A percentile compares a stretch with the other conserved stretches of the same genome.
Conservation (phyloP, 345 rosid species). For the Populus simonii region DNA sequence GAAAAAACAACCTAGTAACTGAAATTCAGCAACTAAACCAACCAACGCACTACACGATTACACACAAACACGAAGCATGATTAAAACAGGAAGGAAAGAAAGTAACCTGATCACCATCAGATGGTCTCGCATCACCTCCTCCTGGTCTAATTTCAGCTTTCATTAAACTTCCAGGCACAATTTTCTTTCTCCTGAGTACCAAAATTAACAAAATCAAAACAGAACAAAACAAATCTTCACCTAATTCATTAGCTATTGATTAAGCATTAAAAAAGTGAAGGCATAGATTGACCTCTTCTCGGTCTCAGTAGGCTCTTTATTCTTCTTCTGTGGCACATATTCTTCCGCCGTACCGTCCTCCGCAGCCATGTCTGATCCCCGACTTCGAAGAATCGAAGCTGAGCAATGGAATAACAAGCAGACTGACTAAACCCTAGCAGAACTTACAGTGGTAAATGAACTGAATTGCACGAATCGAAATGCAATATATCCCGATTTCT, state of each 20-base stretch:
- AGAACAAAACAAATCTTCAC: not conserved
- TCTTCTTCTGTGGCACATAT: constrained; percentile 40
- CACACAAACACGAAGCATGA: not conserved
- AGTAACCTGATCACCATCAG: constrained; percentile 89
- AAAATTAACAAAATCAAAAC: not conserved
- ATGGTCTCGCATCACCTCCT: constrained; percentile 74
- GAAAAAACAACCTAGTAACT: not conserved
- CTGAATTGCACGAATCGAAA: not conserved
- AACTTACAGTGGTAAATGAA: not conserved
- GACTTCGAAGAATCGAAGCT: not conserved
- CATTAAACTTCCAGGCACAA: constrained; percentile 83
- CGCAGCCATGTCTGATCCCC: constrained; percentile 35
- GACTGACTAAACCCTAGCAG: not conserved
- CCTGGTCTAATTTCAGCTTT: constrained; percentile 89
- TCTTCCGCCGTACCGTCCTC: constrained; percentile 35
- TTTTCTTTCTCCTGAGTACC: constrained; percentile 69
- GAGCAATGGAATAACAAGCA: too few relatives aligned
- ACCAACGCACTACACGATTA: not conserved
- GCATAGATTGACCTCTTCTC: constrained; percentile 46
- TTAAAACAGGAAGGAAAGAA: not conserved
- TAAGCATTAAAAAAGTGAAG: not conserved
- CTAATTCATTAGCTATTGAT: not conserved
- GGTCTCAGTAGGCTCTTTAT: constrained; percentile 55
- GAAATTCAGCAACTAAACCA: not conserved
- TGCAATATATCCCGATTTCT: too few relatives aligned